These are phyloP conservation scores for Tolypocladium sp. DNA, from an alignment of 2,329 filamentous ascomycete species.

Conservation along the genomic window DNA sequence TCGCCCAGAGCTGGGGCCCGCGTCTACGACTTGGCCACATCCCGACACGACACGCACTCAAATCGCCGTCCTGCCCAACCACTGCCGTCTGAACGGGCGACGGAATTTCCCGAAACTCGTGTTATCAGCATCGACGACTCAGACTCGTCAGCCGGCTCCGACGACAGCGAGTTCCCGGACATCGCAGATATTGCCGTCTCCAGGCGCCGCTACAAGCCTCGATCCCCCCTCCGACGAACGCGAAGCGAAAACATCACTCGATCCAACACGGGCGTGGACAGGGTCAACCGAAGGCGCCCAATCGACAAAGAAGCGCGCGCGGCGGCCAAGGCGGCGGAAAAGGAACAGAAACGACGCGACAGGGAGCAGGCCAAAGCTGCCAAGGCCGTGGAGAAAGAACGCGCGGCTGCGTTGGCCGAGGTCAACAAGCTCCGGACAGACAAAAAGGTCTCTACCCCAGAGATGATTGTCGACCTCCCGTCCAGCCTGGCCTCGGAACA, in stretches of 20 bases:
- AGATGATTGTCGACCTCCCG: slow-evolving; percentile 71
- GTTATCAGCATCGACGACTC: slow-evolving; percentile 29
- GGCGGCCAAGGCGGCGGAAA: slow-evolving; percentile 29
- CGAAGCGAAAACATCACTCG: slow-evolving; percentile 18
- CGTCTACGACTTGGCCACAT: not conserved
- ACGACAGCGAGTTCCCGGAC: slow-evolving; percentile 42
- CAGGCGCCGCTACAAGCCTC: slow-evolving; percentile 3
- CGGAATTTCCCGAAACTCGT: not conserved
- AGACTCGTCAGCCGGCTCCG: slow-evolving; percentile 19
- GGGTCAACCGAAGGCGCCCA: not conserved
- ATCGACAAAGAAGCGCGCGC: not conserved
- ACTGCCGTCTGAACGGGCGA: not conserved
- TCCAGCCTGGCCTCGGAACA: slow-evolving; percentile 39
- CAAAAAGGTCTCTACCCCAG: slow-evolving; percentile 62
- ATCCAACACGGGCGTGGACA: not conserved
- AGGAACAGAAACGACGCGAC: slow-evolving; percentile 45
- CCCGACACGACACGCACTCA: not conserved
- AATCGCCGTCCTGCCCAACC: not conserved
- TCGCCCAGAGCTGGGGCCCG: not conserved
- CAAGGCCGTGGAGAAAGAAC: slow-evolving; percentile 53
- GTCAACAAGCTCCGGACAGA: slow-evolving; percentile 66
- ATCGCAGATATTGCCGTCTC: slow-evolving; percentile 29
- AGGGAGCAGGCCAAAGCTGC: slow-evolving; percentile 52
- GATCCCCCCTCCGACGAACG: slow-evolving; percentile 17
- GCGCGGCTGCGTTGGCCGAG: slow-evolving; percentile 56